Base-by-base conservation (phyloP, 2,329 filamentous ascomycete species). In the Pseudogymnoascus sp. region DNA sequence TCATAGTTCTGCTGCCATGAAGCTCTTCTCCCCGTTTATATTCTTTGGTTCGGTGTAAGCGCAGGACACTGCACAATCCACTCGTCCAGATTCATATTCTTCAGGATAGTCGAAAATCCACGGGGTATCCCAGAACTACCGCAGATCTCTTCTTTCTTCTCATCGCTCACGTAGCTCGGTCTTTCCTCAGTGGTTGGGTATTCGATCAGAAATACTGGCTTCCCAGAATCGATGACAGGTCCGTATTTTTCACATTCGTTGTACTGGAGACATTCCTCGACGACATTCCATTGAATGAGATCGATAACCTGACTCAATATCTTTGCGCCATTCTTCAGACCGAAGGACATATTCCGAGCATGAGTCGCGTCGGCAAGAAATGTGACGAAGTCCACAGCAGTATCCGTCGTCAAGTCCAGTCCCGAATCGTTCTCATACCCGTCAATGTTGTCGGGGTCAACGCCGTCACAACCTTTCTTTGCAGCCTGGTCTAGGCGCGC, bases 401-500 rank as follows among this genome's bases (percentile, higher is more conserved):
- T 81, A 0, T 75, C 70, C 37, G 77, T 61, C 1, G 82, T 88
- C 20, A 90, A 76, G 20, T 70, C 74, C 14, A 90, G 75, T 1
- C 85, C 86, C 62, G 86, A 87, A 9, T 83, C 74, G 67, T 88
- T 88, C 70, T 82, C 78, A 69, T 84, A 89, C 2, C 79, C 85
- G 68, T 89, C 87, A 5, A 89, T 80, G 65, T 90, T 90, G 69
- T 90, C 87, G 0, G 86, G 85, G 70, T 90, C 87, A 6, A 90
- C 80, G 4, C 82, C 87, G 68, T 88, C 81, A 66, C 86, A 89
- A 4, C 85, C 84, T 70, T 88, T 88, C 25, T 76, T 63, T 16
- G 72, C 72, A 0, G 88, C 87, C 39, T 84, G 68, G 54, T 81
- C 76, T 36, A 90, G 81, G 20, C 87, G 79, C 35, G 72, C 69